A percentile compares a stretch with the other conserved stretches of the same genome.
These are phyloP conservation scores for Oryza longistaminata DNA, from an alignment of 176 grass and related monocot species.

Conservation along the genomic window DNA sequence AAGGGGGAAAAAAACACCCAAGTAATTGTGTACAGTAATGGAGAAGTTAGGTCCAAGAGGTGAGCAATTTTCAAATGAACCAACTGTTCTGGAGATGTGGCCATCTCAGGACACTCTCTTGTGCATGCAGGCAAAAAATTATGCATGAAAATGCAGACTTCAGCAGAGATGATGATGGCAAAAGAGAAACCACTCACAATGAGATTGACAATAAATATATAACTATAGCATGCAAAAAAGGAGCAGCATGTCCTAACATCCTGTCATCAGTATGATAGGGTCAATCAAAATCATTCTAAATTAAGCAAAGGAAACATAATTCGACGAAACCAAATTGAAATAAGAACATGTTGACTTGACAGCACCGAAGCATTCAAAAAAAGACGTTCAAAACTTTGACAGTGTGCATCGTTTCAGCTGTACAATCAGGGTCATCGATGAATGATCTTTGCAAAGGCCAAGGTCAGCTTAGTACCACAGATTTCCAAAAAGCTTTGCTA, in stretches of 20 bases:
- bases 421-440: conserved; percentile 19
- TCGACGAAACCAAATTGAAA: neutral
- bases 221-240: conserved; percentile 8
- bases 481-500: conserved; percentile 25
- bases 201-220: neutral
- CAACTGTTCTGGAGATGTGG: conserved; percentile 37
- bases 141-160: neutral
- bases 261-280: neutral
- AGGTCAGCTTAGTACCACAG: conserved; percentile 35
- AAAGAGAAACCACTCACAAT: conserved; percentile 15
- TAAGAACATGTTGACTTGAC: conserved; percentile 27
- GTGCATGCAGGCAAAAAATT: conserved; percentile 20
- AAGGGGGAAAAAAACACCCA: neutral
- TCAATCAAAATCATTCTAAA: conserved; percentile 39
- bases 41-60: conserved; percentile 47
- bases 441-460: conserved; percentile 38
- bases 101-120: conserved; percentile 9
- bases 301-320: conserved; percentile 25
- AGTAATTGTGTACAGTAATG: conserved; percentile 37
- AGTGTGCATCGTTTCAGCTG: conserved; percentile 28
- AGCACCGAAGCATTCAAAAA: conserved; percentile 29
- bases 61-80: conserved; percentile 10
- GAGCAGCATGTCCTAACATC: conserved; percentile 38
- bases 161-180: conserved; percentile 27
- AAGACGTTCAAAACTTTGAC: conserved; percentile 10